Conservation (phyloP, 2,329 filamentous ascomycete genomes). For the Coccinonectria pachysandricola region DNA sequence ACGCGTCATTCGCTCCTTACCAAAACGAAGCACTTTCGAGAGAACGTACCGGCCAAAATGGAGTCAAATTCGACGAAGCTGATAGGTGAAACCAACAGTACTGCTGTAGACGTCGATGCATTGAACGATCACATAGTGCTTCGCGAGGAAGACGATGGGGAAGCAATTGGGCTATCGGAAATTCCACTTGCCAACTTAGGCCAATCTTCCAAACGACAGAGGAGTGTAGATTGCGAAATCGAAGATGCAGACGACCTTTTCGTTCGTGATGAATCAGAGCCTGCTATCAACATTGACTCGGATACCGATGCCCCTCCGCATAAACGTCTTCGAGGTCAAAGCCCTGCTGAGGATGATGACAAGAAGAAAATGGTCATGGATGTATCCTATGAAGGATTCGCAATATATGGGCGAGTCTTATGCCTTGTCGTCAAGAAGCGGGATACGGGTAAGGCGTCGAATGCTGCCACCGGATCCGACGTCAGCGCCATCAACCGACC, state of each 20-base stretch:
- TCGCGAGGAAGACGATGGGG: slow-evolving; percentile 39
- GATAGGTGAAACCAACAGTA: slow-evolving; percentile 43
- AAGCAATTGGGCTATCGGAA: slow-evolving; percentile 22
- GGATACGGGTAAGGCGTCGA: slow-evolving; percentile 40
- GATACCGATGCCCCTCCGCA: slow-evolving; percentile 31
- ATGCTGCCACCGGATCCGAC: slow-evolving; percentile 20
- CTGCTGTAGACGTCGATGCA: slow-evolving; percentile 42
- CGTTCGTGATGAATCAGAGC: slow-evolving; percentile 26
- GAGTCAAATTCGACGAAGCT: slow-evolving; percentile 54
- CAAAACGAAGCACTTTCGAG: slow-evolving; percentile 70
- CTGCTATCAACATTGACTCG: slow-evolving; percentile 28
- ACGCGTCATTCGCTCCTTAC: slow-evolving; percentile 78
- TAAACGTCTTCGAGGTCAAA: slow-evolving; percentile 33
- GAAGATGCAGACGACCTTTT: slow-evolving; percentile 21
- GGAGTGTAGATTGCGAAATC: slow-evolving; percentile 17
- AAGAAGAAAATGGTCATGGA: slow-evolving; percentile 87
- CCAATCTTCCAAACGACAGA: slow-evolving; percentile 21
- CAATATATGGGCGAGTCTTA: slow-evolving; percentile 85
- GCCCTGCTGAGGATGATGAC: slow-evolving; percentile 43
- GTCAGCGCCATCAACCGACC: slow-evolving; percentile 12
- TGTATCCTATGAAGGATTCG: slow-evolving; percentile 89
- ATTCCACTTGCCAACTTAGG: slow-evolving; percentile 20
- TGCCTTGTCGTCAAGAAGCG: slow-evolving; percentile 80
- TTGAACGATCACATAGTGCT: slow-evolving; percentile 26
- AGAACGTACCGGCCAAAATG: slow-evolving; percentile 41